Base-by-base conservation (phyloP, 805 yeast genomes). In the Zygotorulaspora danielsina region DNA sequence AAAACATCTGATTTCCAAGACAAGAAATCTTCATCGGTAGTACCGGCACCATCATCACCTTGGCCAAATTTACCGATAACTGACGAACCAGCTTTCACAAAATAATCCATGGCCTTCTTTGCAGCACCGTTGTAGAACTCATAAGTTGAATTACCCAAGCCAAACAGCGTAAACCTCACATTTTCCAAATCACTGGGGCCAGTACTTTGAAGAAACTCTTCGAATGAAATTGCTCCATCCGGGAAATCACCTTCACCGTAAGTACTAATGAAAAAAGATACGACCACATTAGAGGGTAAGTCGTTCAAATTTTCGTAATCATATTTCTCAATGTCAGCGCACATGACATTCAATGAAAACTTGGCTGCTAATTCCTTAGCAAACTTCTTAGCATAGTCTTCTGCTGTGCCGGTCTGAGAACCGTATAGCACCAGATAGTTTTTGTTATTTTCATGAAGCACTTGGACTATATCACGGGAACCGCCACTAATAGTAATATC, bases 191-290 rank as follows among this genome's bases (percentile, higher is more conserved):
- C 73, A 17, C 75, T 75, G 19, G 76, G 80, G 36, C 73, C 76
- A 38, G 70, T 64, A 19, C 62, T 52, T 22, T 78, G 75, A 54
- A 89, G 73, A 57, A 68, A 78, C 42, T 81, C 83, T 57, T 78
- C 79, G 60, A 93, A 86, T 26, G 78, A 79, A 29, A 76, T 75
- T n/a, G 97, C 93, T 53, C 86, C 85, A 62, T 90, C 98, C 10
- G 98, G 90, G 52, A 95, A 95, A 62, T 90, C 98, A 59, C 98
- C 98, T 67, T 90, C 98, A 53, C 98, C 98, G 55, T 93, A 93
- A 8, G 96, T 87, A 21, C 97, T 93, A 67, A 88, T 71, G 57
- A 90, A 72, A 55, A 90, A 81, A 46, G 87, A 78, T 15, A 79
- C 79, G n/a, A 76, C 66, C 39, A 76, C 68, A 44, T 75, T 75